phyloP scores from a whole-genome alignment of 106 monocot genomes.

The Dioscorea dumetorum region DNA sequence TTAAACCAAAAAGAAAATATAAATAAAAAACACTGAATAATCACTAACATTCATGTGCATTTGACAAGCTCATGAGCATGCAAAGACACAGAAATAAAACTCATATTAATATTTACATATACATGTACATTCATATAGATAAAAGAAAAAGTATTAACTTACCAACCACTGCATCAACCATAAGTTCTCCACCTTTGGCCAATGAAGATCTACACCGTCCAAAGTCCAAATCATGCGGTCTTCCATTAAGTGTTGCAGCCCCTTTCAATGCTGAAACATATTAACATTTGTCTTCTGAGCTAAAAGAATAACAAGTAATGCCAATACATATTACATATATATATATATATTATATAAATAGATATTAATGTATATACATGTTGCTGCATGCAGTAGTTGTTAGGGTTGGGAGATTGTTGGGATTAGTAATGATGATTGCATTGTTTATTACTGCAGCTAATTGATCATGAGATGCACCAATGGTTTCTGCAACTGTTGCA shows the following conservation, averaged over 20 bases:
- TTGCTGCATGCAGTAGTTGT: conserved; percentile 75
- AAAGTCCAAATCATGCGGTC: conserved; percentile 41
- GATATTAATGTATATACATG: conserved; percentile 31
- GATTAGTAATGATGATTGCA: conserved; percentile 43
- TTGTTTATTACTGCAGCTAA: conserved; percentile 37
- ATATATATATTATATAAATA: no score
- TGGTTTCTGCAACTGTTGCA: conserved; percentile 48
- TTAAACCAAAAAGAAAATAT: not conserved
- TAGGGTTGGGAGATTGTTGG: conserved; percentile 52
- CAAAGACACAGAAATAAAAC: not conserved
- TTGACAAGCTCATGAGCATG: conserved; percentile 31
- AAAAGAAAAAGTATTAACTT: not conserved
- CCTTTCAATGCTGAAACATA: conserved; percentile 59
- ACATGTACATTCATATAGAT: no score
- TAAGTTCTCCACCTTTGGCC: conserved; percentile 59
- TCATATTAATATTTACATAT: not conserved
- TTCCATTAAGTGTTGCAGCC: conserved; percentile 54
- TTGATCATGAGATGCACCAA: conserved; percentile 52
- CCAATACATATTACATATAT: no score
- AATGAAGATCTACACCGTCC: conserved; percentile 32
- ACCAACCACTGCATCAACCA: conserved; percentile 48
- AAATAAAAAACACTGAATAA: no score
- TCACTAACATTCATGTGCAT: conserved; percentile 45
- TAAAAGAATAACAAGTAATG: no score
- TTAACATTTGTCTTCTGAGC: no score